Base-by-base conservation (phyloP, 2,329 filamentous ascomycete species). In the Aspergillus sp. region DNA sequence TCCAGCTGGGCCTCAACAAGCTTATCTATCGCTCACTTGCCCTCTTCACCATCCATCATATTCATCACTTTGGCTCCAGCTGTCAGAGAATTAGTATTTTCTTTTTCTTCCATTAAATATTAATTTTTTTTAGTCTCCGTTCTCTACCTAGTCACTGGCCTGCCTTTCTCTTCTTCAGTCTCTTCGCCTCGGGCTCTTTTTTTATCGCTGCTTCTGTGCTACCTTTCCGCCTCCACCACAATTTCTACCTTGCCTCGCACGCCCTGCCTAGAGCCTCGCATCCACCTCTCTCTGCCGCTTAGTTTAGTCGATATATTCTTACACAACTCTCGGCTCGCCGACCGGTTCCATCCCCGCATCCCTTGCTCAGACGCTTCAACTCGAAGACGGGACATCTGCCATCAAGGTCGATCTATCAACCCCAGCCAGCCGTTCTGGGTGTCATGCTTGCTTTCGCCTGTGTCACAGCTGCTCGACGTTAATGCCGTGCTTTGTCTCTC, bases 391-490 rank as follows among this genome's bases (percentile, higher is more conserved):
- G 48, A 55, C 56, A 43, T 51, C 39, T 50, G 58, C 58, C 49
- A 59, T 63, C 52, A 57, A 60, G 56, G 59, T 58, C 55, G 55
- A 61, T 56, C 62, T 54, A 61, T 58, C 63, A 54, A 51, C 55
- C 49, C 50, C 54, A 61, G 47, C 59, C 58, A 59, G 50, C 61
- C 56, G 55, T 49, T 62, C 60, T 59, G 62, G 60, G 64, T 70
- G 67, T 71, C 69, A 71, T 70, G 70, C 70, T 71, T 67, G 65
- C 67, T 60, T 61, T 63, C 62, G 66, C 61, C 66, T 70, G 70
- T 73, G 70, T 73, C 70, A 74, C 71, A 70, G 65, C 68, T 70
- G 68, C 62, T 68, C 64, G 67, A 69, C 68, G 65, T 70, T 68
- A 65, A 70, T 69, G 66, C 68, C 60, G 67, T 69, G 66, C 67